Base-by-base conservation (phyloP, 306 rosid genomes). In the Fragaria ananassa region DNA sequence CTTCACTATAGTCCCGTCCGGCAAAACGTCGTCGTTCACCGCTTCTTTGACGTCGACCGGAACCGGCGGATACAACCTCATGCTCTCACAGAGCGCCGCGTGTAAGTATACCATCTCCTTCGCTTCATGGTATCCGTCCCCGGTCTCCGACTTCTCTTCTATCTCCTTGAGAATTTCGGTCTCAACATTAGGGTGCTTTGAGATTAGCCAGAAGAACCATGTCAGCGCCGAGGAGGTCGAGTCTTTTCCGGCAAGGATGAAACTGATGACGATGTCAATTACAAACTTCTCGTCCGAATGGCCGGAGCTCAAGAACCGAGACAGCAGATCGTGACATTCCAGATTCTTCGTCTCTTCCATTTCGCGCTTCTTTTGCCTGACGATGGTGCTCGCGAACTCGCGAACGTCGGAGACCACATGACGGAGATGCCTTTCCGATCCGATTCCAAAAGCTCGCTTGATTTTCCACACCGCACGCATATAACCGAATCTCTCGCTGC, bases 31-130 rank as follows among this genome's bases (percentile, higher is more conserved):
- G 56, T 88, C 87, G 18, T 1, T 35, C 3, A 2, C 69, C 0
- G 78, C 91, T 47, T 85, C 74, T 18, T 85, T 92, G 0, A 79
- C 21, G 44, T 87, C 93, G 60, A 44, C 18, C 1, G 91, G 86
- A 10, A 85, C 88, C 1, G 91, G 96, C 0, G 96, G 97, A 71
- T 88, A 92, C 1, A 90, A 29, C 76, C 97, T 56, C 97, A 92
- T 88, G 77, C 86, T 90, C 81, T 92, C 96, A 11, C 93, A 87
- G 61, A 90, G 17, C 0, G 96, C 90, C 0, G 96, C 96, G 34
- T 89, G 96, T 0, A 89, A 88, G 41, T 92, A 88, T 2, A 62
- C 83, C 96, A 92, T 84, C 13, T 87, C 83, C 68, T 87, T 90
- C 34, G 82, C 85, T 39, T 88, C 90, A 0, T 88, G 87, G 6